Evolutionary conservation across 208 protist species (phyloP).

Genomic region (Wallacemonas sp.): DNA sequence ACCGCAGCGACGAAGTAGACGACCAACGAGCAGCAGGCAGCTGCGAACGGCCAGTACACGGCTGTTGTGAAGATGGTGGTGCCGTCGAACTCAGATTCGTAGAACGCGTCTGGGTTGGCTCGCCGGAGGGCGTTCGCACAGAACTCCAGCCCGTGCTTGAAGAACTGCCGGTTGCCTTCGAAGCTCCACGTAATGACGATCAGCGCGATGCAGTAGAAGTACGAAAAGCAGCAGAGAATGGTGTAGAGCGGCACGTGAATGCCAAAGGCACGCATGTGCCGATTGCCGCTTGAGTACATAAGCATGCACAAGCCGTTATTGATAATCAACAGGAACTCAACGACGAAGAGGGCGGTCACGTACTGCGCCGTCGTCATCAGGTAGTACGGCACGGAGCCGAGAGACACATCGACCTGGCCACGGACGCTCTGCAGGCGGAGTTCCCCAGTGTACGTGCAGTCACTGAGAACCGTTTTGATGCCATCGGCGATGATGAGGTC

Average conservation of each 20-base stretch:
- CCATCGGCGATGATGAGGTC: slow-evolving; percentile 28
- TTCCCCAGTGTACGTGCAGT: slow-evolving; percentile 57
- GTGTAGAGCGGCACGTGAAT: slow-evolving; percentile 81
- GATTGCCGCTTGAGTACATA: slow-evolving; percentile 63
- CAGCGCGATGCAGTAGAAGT: slow-evolving; percentile 57
- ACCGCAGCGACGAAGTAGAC: slow-evolving; percentile 47
- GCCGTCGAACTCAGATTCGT: slow-evolving; percentile 60
- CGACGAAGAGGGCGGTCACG: slow-evolving; percentile 51
- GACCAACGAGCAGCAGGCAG: slow-evolving; percentile 42
- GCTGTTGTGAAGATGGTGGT: slow-evolving; percentile 65
- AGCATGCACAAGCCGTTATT: slow-evolving; percentile 35
- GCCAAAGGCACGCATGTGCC: slow-evolving; percentile 69
- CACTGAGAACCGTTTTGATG: slow-evolving; percentile 42
- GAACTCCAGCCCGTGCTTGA: slow-evolving; percentile 34
- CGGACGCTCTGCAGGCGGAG: slow-evolving; percentile 40
- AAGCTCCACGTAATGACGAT: slow-evolving; percentile 54
- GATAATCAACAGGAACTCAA: slow-evolving; percentile 69
- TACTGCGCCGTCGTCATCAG: slow-evolving; percentile 71
- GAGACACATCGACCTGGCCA: slow-evolving; percentile 24
- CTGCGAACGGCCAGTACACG: slow-evolving; percentile 71
- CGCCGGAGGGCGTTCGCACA: slow-evolving; percentile 37
- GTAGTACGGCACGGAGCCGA: slow-evolving; percentile 41
- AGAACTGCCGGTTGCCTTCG: slow-evolving; percentile 48
- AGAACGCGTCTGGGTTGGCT: slow-evolving; percentile 21
- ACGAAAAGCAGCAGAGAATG: slow-evolving; percentile 52